These are phyloP conservation scores for Neonectria coccinea DNA, from an alignment of 2,329 filamentous ascomycete species.

Conservation along the genomic window DNA sequence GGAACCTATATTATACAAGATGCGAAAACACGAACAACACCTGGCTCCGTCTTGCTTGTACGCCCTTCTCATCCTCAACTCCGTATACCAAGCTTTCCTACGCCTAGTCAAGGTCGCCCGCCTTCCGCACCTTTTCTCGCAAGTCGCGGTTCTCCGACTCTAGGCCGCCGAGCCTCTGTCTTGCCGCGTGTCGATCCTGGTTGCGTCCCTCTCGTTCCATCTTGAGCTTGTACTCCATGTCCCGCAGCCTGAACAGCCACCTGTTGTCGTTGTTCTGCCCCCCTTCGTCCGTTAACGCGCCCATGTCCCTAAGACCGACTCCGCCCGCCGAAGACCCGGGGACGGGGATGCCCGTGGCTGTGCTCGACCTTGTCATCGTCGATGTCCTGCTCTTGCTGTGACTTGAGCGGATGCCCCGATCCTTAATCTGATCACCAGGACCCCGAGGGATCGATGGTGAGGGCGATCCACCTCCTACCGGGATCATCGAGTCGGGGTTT, in stretches of 20 bases:
- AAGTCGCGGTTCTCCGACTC: constrained; percentile 79
- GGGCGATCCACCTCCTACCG: constrained; percentile 57
- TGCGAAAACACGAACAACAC: constrained; percentile 36
- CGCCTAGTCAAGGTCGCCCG: constrained; percentile 42
- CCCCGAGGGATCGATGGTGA: constrained; percentile 67
- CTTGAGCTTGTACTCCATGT: constrained; percentile 89
- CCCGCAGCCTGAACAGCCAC: constrained; percentile 87
- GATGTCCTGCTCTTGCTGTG: constrained; percentile 48
- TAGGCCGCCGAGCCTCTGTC: constrained; percentile 82
- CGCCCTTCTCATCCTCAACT: constrained; percentile 27
- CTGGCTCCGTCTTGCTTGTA: constrained; percentile 38
- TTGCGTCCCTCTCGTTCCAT: constrained; percentile 88
- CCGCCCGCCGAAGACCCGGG: constrained; percentile 42
- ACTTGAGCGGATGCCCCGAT: constrained; percentile 50
- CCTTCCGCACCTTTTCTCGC: constrained; percentile 67
- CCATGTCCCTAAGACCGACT: constrained; percentile 46
- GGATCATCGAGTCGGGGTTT: constrained; percentile 52
- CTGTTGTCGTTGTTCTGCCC: constrained; percentile 68
- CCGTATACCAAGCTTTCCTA: constrained; percentile 26
- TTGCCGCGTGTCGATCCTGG: constrained; percentile 84
- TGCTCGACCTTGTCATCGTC: constrained; percentile 49
- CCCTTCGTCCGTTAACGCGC: constrained; percentile 40
- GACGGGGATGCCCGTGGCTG: constrained; percentile 45
- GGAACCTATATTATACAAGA: constrained; percentile 42
- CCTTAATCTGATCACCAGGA: constrained; percentile 59